Evolutionary conservation across 768 basidiomycete species (phyloP), one percentile per base, ranked within the genome.

Genomic region (Naganishia kalamii): DNA sequence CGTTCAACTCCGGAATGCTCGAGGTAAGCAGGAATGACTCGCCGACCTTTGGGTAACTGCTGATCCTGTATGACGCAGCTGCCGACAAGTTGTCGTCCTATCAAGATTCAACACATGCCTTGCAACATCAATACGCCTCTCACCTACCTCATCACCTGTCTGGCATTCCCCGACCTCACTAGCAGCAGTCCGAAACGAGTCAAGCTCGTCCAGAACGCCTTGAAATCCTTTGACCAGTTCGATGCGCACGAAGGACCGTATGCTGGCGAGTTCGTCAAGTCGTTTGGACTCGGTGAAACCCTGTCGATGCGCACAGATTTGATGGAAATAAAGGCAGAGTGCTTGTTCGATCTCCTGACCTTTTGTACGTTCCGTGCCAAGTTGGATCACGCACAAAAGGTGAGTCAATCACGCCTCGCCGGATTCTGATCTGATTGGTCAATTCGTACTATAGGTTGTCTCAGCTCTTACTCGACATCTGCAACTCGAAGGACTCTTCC

Each of bases 101-200:
- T 57, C 21, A 25, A 33, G 11, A 27, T 57, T 21, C 54, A 40
- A 23, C 40, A 57, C 13, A 57, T 41, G 54, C 54, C 54, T 33
- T 57, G 54, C 54, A 57, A 57, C 54, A 15, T 57, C 1, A 37
- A 33, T 12, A 57, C 54, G 4, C 60, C 41, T 25, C 10, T 60
- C n/a, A 60, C 57, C 52, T 65, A 46, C 37, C 64, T 59, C 21
- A 48, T 65, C 15, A 59, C 64, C 30, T 65, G 64, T 44, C 41
- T 65, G 10, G 57, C 51, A 13, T 43, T 30, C 12, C 44, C 52
- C 30, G 64, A 65, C 30, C 23, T 60, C 35, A 59, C 54, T 13
- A 54, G 64, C n/a, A 65, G 37, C 32, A 59, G 52, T n/a, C 64
- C 64, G 15, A 65, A 65, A 35, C 64, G 64, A 10, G 37, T 64